Base-by-base conservation (phyloP, 2,329 filamentous ascomycete genomes). In the Amylocarpus encephaloides region DNA sequence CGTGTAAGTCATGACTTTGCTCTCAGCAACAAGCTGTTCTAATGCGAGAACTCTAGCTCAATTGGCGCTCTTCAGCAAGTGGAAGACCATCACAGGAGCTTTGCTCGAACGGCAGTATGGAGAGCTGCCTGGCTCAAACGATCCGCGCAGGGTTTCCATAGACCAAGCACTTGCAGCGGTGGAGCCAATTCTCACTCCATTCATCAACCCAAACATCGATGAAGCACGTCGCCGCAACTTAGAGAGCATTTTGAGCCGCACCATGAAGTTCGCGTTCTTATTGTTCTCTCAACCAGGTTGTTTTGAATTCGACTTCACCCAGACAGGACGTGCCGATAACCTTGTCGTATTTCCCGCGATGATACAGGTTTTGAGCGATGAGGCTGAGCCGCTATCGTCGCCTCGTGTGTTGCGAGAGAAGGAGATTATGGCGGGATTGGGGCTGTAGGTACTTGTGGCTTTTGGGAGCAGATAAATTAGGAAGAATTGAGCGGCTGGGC, bases 331-430 rank as follows among this genome's bases (percentile, higher is more conserved):
- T 16, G 18, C 33, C 32, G 48, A 51, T n/a, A 43, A 18, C 2
- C 34, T 57, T 6, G 35, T 57, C 5, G 52, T 57, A 1, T 57
- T 57, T 39, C 54, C 54, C n/a, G 52, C 46, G 2, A 33, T 57
- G 13, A 7, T 54, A 12, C 44, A 55, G 42, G 52, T 41, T 3
- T 36, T 52, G n/a, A 49, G 42, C 29, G 52, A 57, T 40, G 52
- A 54, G 39, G 52, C 45, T 35, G 12, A 48, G 15, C 18, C 36
- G 11, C 22, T 49, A 12, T 45, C 45, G 22, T 51, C 51, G 34
- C 51, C 51, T 26, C 29, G 54, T 32, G 41, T 48, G 16, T 43
- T 56, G 40, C 46, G 38, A 10, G 46, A 46, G 32, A 22, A 32
- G 26, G 52, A 54, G 40, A 40, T 53, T n/a, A 33, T 43, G 18